Evolutionary conservation across 2,329 filamentous ascomycete species (phyloP).

Genomic region (Fusarium musae): DNA sequence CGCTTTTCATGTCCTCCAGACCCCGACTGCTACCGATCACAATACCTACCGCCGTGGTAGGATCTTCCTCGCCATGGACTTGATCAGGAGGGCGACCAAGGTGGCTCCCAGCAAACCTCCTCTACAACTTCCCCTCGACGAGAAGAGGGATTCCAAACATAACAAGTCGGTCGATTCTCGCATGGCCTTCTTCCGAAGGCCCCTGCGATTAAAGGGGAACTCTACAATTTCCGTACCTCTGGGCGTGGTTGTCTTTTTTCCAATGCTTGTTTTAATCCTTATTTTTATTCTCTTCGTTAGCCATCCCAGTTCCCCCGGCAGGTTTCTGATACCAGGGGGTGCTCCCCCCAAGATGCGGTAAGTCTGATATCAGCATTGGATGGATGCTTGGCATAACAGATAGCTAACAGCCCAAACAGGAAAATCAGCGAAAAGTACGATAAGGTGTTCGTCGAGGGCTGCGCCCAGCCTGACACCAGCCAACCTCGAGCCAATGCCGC

Average conservation of each 20-base stretch:
- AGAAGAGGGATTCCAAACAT: constrained; percentile 57
- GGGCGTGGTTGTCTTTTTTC: constrained; percentile 92
- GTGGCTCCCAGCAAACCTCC: constrained; percentile 57
- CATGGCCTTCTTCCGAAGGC: constrained; percentile 84
- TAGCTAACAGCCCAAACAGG: constrained; percentile 59
- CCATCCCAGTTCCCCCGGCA: constrained; percentile 84
- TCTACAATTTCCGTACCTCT: constrained; percentile 92
- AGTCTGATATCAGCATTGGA: constrained; percentile 42
- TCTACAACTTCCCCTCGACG: constrained; percentile 60
- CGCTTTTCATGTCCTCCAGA: constrained; percentile 42
- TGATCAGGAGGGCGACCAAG: constrained; percentile 66
- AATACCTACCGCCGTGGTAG: constrained; percentile 56
- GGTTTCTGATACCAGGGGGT: constrained; percentile 87
- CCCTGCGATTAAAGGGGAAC: constrained; percentile 89
- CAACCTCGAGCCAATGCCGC: constrained; percentile 90
- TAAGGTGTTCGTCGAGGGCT: constrained; percentile 94
- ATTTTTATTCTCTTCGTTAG: constrained; percentile 90
- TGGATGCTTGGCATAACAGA: neutral
- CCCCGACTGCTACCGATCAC: constrained; percentile 45
- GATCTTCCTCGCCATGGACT: constrained; percentile 60
- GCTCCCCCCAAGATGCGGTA: constrained; percentile 91
- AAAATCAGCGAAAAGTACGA: constrained; percentile 98
- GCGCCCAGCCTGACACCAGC: constrained; percentile 81
- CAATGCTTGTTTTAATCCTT: constrained; percentile 88
- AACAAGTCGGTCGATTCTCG: constrained; percentile 58